Percentiles rank a stretch among this genome's conserved stretches.
Evolutionary conservation across 805 yeast species (phyloP).

Genomic region (Metschnikowia reukaufii): DNA sequence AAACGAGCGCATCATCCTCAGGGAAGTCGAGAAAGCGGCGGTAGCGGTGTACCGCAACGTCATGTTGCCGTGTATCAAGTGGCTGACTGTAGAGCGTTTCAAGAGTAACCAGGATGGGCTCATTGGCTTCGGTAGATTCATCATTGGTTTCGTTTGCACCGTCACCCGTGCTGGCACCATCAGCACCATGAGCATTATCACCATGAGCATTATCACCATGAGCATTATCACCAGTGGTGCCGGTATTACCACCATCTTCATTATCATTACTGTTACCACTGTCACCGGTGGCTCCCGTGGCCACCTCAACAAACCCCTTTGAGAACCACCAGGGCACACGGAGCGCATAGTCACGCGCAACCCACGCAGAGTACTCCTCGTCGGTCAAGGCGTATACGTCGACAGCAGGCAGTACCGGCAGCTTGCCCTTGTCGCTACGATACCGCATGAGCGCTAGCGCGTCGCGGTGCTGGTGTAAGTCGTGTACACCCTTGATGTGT

Average conservation of each 20-base stretch:
- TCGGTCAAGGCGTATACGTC: conserved; percentile 30
- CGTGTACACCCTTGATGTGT: conserved; percentile 64
- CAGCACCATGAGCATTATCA: too few relatives aligned
- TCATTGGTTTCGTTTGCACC: too few relatives aligned
- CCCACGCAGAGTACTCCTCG: conserved; percentile 26
- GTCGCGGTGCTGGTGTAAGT: conserved; percentile 42
- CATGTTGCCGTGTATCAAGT: conserved; percentile 33
- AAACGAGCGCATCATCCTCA: conserved; percentile 16
- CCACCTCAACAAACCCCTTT: conserved; percentile 27
- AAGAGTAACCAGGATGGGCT: conserved; percentile 18
- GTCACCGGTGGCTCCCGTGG: conserved; percentile 12
- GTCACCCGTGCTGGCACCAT: too few relatives aligned
- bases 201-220: too few relatives aligned
- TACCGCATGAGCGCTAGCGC: conserved; percentile 31
- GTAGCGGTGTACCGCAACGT: conserved; percentile 36
- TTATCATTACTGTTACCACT: too few relatives aligned
- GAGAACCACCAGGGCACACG: conserved; percentile 46
- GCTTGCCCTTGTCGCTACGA: conserved; percentile 30
- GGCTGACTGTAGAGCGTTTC: conserved; percentile 28
- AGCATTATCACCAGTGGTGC: too few relatives aligned
- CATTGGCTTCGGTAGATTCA: too few relatives aligned
- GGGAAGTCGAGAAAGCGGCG: conserved; percentile 21
- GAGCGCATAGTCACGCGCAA: conserved; percentile 35
- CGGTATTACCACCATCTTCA: neutral
- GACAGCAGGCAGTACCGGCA: conserved; percentile 23